A percentile compares a stretch with the other conserved stretches of the same genome.
Conservation (phyloP, 306 rosid species). For the Sindora glabra region DNA sequence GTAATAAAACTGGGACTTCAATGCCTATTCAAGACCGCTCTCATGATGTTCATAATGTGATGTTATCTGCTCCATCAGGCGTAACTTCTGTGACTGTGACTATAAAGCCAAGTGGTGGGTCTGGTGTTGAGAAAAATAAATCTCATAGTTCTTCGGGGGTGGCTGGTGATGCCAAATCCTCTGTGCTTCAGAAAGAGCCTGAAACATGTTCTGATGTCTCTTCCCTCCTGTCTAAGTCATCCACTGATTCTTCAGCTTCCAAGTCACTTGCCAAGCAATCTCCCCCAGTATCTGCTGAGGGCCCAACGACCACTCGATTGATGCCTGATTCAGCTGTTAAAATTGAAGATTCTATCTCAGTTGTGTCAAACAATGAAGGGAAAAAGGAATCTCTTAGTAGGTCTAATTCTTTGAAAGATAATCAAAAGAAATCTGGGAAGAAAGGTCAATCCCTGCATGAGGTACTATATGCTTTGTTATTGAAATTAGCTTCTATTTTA, state of each 20-base stretch:
- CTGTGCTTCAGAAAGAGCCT: constrained; percentile 28
- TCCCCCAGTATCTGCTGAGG: constrained; percentile 25
- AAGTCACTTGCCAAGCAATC: constrained; percentile 31
- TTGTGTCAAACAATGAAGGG: constrained; percentile 33
- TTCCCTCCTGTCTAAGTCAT: constrained; percentile 23
- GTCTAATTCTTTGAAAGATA: constrained; percentile 61
- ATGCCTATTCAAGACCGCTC: constrained; percentile 37
- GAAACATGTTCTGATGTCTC: constrained; percentile 24
- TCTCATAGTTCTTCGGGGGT: constrained; percentile 26
- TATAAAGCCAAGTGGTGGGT: constrained; percentile 35
- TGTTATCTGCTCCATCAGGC: constrained; percentile 28
- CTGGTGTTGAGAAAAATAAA: constrained; percentile 40
- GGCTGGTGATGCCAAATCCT: constrained; percentile 28
- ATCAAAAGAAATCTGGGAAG: constrained; percentile 46
- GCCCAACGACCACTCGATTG: constrained; percentile 13
- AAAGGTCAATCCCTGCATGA: constrained; percentile 54
- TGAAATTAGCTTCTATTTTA: not conserved
- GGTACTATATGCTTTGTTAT: constrained; percentile 36
- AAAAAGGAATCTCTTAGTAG: constrained; percentile 45
- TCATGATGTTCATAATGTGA: constrained; percentile 34
- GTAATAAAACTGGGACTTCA: constrained; percentile 41
- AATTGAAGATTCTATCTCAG: constrained; percentile 32
- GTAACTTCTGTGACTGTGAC: constrained; percentile 32
- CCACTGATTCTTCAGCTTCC: constrained; percentile 24
- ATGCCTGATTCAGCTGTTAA: constrained; percentile 18